These are phyloP conservation scores for Euphorbia celastroides DNA, from an alignment of 441 rosid species.

Conservation along the genomic window DNA sequence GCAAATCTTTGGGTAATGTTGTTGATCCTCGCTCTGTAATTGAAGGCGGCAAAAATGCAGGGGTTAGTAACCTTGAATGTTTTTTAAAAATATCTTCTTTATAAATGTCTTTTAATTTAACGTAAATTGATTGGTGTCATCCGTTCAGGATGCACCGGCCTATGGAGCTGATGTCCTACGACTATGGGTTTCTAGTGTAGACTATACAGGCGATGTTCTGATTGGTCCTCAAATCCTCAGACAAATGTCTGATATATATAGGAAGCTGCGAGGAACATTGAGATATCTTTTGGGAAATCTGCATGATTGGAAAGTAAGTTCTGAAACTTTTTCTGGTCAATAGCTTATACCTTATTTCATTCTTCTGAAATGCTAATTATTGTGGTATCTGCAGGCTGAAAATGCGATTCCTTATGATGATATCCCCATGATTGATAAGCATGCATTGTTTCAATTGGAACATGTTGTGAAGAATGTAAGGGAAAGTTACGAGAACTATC, in stretches of 20 bases:
- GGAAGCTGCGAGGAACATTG: constrained; percentile 93
- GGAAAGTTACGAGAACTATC: constrained; percentile 81
- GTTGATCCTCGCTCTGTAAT: constrained; percentile 79
- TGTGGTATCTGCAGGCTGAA: constrained; percentile 52
- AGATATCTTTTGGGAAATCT: constrained; percentile 92
- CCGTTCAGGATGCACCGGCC: constrained; percentile 78
- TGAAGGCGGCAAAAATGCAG: constrained; percentile 82
- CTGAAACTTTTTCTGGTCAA: background rate
- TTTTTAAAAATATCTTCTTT: constrained; percentile 9
- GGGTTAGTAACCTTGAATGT: constrained; percentile 40
- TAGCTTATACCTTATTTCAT: background rate
- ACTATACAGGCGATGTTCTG: constrained; percentile 84
- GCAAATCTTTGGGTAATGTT: constrained; percentile 95
- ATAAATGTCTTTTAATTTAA: background rate
- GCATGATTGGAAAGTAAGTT: constrained; percentile 90
- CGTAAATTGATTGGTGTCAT: constrained; percentile 18
- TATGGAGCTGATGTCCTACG: constrained; percentile 97
- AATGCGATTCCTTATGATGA: constrained; percentile 65
- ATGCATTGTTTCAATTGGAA: constrained; percentile 86
- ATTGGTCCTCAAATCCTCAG: constrained; percentile 85
- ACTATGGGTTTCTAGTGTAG: constrained; percentile 99
- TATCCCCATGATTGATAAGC: constrained; percentile 86
- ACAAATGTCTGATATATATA: constrained; percentile 91
- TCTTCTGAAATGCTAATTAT: constrained; percentile 1
- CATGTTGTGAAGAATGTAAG: constrained; percentile 63